Conservation (phyloP, 495 filamentous ascomycete genomes). For the Hypoxylon intermedium region DNA sequence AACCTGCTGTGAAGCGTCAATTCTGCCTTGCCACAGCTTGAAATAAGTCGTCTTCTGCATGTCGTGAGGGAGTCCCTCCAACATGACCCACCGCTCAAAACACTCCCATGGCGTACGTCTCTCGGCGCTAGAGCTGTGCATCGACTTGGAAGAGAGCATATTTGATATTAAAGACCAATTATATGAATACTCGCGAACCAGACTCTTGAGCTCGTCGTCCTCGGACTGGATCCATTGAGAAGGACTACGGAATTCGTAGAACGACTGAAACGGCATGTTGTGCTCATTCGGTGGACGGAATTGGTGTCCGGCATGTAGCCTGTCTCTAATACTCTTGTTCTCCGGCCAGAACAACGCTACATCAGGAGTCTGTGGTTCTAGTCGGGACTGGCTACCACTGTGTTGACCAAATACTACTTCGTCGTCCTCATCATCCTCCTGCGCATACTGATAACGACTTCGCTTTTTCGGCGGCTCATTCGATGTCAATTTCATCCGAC, state of each 20-base stretch:
- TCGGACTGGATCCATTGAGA: constrained; percentile 92
- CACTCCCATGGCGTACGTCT: constrained; percentile 97
- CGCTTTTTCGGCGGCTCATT: constrained; percentile 75
- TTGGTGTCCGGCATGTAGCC: constrained; percentile 88
- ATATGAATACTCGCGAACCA: constrained; percentile 91
- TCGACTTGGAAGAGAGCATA: constrained; percentile 73
- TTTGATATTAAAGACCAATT: constrained; percentile 94
- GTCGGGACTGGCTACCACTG: constrained; percentile 48
- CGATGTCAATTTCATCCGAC: constrained; percentile 74
- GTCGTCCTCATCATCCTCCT: constrained; percentile 69
- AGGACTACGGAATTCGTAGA: constrained; percentile 82
- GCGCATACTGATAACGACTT: constrained; percentile 78
- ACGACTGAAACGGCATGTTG: constrained; percentile 83
- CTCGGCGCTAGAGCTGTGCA: constrained; percentile 82
- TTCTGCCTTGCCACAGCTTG: constrained; percentile 77
- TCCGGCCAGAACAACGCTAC: constrained; percentile 90
- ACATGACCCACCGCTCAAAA: constrained; percentile 91
- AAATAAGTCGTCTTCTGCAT: constrained; percentile 95
- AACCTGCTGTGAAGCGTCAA: constrained; percentile 77
- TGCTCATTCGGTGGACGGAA: constrained; percentile 93
- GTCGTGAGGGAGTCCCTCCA: constrained; percentile 87
- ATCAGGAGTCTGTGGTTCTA: constrained; percentile 73
- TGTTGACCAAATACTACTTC: constrained; percentile 55
- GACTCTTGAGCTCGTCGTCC: constrained; percentile 82
- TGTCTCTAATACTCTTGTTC: constrained; percentile 86